Conservation (phyloP, 257 asterid species). For the Euphrasia confusa region DNA sequence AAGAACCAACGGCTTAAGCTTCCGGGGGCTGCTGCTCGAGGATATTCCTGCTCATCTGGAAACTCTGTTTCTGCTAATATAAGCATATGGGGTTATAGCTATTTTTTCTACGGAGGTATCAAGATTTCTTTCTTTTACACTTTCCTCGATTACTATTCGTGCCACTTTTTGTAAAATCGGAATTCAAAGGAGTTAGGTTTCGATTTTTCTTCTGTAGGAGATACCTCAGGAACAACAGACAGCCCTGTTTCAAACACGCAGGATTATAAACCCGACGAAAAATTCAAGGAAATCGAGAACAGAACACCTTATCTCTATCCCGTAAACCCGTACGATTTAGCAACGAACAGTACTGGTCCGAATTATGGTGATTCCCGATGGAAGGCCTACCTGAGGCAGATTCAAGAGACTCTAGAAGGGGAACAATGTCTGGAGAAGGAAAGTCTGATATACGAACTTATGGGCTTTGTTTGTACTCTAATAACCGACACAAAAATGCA, state of each 20-base stretch:
- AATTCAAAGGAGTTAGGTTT: background rate
- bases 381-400: background rate
- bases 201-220: background rate
- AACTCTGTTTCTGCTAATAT: background rate
- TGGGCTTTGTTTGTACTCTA: background rate
- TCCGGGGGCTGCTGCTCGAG: background rate
- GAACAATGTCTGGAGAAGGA: background rate
- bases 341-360: background rate
- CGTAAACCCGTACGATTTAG: background rate
- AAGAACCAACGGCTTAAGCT: background rate
- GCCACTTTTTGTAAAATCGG: too few relatives aligned
- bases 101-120: background rate
- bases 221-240: background rate
- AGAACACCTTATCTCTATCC: background rate
- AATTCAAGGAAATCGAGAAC: background rate
- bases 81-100: background rate
- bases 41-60: background rate
- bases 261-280: background rate
- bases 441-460: background rate
- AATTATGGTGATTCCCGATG: too few relatives aligned
- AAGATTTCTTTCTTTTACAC: too few relatives aligned
- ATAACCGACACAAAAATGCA: conserved; percentile 10
- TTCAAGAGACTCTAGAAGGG: conserved; percentile 12
- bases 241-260: background rate
- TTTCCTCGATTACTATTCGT: too few relatives aligned